Evolutionary conservation across 257 asterid genomes (phyloP).

Genomic region (Jasminum sambac): DNA sequence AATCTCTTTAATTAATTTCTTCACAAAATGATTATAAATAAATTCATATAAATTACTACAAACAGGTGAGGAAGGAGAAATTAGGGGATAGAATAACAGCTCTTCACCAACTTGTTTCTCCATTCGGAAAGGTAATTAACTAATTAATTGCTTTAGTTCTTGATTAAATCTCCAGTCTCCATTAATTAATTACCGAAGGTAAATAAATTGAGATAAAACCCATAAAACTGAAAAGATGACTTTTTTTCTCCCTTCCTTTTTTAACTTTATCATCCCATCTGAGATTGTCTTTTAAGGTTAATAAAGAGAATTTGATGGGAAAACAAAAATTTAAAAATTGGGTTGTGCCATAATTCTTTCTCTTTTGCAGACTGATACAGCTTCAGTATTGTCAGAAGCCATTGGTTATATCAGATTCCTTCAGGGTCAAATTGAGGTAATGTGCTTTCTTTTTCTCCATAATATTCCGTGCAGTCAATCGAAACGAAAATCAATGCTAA

Average conservation of each 20-base stretch:
- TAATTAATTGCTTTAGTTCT: not conserved
- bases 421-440: conserved; percentile 87
- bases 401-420: conserved; percentile 95
- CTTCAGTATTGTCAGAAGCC: conserved; percentile 97
- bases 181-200: conserved; percentile 8
- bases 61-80: conserved; percentile 94
- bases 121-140: conserved; percentile 86
- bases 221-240: conserved; percentile 15
- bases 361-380: conserved; percentile 99
- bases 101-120: conserved; percentile 97
- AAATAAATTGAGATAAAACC: conserved; percentile 34
- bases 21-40: no score
- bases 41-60: no score
- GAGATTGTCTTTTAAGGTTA: conserved; percentile 40
- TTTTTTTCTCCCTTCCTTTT: conserved; percentile 21
- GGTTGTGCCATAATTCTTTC: conserved; percentile 34
- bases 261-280: conserved; percentile 29
- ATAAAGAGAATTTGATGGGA: conserved; percentile 35
- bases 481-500: not conserved
- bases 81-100: conserved; percentile 92
- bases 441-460: conserved; percentile 1
- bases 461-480: not conserved
- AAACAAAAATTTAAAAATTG: conserved; percentile 14
- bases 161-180: not conserved
- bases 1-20: not conserved